phyloP scores from a whole-genome alignment of 768 basidiomycete species.

The Pisolithus marmoratus region DNA sequence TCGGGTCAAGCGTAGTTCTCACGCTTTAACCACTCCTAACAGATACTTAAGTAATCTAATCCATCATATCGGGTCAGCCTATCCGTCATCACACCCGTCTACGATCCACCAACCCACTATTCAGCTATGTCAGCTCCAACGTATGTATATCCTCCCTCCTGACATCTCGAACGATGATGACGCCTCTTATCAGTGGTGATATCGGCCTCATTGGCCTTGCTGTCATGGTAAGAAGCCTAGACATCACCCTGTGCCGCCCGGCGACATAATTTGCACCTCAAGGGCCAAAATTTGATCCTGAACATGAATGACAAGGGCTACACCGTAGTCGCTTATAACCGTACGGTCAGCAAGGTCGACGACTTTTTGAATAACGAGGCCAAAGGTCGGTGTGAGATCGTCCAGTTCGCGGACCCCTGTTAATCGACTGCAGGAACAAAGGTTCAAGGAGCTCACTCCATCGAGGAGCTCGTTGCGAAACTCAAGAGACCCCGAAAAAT shows the following conservation, averaged over 20 bases:
- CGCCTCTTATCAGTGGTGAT: conserved; percentile 63
- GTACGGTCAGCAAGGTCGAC: conserved; percentile 95
- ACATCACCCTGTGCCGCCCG: conserved; percentile 12
- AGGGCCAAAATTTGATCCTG: conserved; percentile 96
- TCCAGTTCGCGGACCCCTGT: conserved; percentile 7
- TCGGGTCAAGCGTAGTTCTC: too few species aligned
- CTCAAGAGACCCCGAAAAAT: conserved; percentile 96
- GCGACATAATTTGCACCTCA: conserved; percentile 4
- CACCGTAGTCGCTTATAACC: conserved; percentile 95
- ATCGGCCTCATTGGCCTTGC: conserved; percentile 98
- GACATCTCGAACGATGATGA: conserved; percentile 15
- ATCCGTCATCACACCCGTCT: conserved; percentile 23
- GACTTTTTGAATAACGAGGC: conserved; percentile 94
- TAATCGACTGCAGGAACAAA: conserved; percentile 69
- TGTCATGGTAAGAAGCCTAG: conserved; percentile 74
- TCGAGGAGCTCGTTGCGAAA: conserved; percentile 86
- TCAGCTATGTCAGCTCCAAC: conserved; percentile 40
- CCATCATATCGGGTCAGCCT: conserved; percentile 22
- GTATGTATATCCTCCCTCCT: conserved; percentile 36
- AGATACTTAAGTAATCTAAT: conserved; percentile 25
- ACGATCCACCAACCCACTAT: conserved; percentile 28
- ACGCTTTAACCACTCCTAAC: not conserved
- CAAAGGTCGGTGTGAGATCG: conserved; percentile 65
- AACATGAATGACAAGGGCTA: conserved; percentile 99
- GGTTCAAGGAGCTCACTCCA: conserved; percentile 88